Evolutionary conservation across 2,329 filamentous ascomycete species (phyloP).

Genomic region (Pochonia chlamydosporia): DNA sequence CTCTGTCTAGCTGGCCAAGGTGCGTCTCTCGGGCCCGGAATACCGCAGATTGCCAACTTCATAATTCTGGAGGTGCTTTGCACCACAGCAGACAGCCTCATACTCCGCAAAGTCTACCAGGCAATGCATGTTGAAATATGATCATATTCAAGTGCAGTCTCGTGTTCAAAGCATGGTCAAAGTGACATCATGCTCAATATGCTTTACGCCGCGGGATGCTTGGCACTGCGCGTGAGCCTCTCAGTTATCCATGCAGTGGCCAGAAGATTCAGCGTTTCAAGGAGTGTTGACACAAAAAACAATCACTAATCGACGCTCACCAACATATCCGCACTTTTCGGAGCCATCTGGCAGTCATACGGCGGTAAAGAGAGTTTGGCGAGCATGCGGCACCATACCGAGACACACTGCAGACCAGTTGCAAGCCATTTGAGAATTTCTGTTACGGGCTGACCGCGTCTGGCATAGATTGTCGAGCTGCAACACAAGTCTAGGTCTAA

Average conservation of each 20-base stretch:
- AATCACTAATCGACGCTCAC: too few species aligned
- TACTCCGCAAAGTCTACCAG: not conserved
- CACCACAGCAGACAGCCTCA: not conserved
- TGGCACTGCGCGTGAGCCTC: not conserved
- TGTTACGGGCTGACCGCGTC: not conserved
- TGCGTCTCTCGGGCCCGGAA: not conserved
- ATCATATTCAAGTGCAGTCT: conserved; percentile 1
- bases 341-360: not conserved
- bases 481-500: too few species aligned
- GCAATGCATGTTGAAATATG: not conserved
- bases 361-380: conserved; percentile 3
- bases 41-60: not conserved
- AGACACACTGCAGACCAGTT: conserved; percentile 1
- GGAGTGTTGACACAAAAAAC: too few species aligned
- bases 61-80: not conserved
- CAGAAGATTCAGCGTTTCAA: too few species aligned
- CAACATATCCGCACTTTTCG: not conserved
- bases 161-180: not conserved
- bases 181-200: not conserved
- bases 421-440: not conserved
- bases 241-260: too few species aligned
- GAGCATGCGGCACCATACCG: conserved; percentile 3
- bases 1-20: too few species aligned
- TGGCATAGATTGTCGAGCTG: not conserved
- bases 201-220: not conserved